Base-by-base conservation (phyloP, 176 grass and related monocot genomes). In the Thinopyrum elongatum region DNA sequence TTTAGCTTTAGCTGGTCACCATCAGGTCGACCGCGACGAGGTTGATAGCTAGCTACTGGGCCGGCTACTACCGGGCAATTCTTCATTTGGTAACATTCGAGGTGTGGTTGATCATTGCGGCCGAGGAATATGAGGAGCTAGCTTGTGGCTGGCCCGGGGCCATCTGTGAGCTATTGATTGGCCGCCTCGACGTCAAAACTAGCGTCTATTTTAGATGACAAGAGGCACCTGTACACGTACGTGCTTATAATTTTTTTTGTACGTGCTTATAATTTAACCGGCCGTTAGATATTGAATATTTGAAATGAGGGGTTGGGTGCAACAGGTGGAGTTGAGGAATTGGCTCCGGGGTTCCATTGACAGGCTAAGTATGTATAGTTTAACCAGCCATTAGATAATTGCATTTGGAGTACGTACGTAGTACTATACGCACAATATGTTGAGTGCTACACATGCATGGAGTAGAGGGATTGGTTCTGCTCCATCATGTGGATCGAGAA, bases 71-170 rank as follows among this genome's bases (percentile, higher is more conserved):
- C 66, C 65, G 30, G 71, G 41, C 81, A 55, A 12, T 34, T 16
- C 41, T 14, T 66, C 25, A 77, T 85, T 90, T 29, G 79, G 39
- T 38, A 64, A 29, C n/a, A 51, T 78, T 61, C 41, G 21, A 64
- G 57, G 65, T 35, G 71, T 34, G 25, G 59, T 65, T 31, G 55
- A 27, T 49, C 84, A 61, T 33, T 53, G 49, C 49, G 49, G 49
- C 49, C 16, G 49, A 19, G 49, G 49, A 0, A 33, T 34, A 11
- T 6, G 7, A 5, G 29, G 19, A 36, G 65, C 14, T 25, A 17
- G 49, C 49, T 58, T 47, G 61, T 47, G 60, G 44, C 47, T 49
- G 33, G 46, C 3, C 65, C 22, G n/a, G 58, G 62, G 68, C 67
- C 60, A 84, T 80, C 35, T 75, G 74, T n/a, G 60, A 16, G 35